Conservation (phyloP, 345 rosid genomes). For the Hypericum perforatum region DNA sequence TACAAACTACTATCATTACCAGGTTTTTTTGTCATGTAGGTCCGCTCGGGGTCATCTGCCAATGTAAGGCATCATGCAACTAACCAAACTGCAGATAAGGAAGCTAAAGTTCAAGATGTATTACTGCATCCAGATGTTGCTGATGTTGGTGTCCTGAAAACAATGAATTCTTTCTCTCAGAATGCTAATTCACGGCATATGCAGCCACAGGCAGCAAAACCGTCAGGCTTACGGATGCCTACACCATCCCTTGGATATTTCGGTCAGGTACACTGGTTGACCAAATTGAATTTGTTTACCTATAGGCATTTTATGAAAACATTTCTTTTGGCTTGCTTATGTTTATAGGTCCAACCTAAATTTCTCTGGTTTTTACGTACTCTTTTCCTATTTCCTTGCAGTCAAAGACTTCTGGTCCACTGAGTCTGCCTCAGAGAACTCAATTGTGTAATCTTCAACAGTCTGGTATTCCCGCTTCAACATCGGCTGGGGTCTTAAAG, state of each 20-base stretch:
- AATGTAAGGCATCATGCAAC: constrained; percentile 19
- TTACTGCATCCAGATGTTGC: constrained; percentile 15
- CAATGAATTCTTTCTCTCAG: constrained; percentile 24
- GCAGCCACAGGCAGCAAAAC: constrained; percentile 36
- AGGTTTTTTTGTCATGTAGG: constrained; percentile 22
- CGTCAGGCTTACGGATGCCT: constrained; percentile 85
- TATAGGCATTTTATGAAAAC: background rate
- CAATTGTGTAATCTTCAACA: constrained; percentile 22
- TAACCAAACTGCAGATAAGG: constrained; percentile 21
- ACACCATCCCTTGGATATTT: constrained; percentile 85
- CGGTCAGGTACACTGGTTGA: constrained; percentile 40
- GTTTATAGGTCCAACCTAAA: constrained; percentile 4
- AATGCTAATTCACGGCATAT: constrained; percentile 20
- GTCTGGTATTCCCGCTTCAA: constrained; percentile 24
- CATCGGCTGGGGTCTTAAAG: constrained; percentile 22
- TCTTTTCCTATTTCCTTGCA: constrained; percentile 37
- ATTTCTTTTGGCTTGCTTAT: background rate
- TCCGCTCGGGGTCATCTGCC: constrained; percentile 32
- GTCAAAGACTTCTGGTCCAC: constrained; percentile 44
- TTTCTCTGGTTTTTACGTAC: constrained; percentile 9
- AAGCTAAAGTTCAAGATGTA: constrained; percentile 25
- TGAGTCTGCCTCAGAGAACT: constrained; percentile 23
- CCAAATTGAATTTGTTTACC: background rate
- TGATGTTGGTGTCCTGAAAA: constrained; percentile 21
- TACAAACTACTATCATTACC: background rate